These are phyloP conservation scores for Rhododendron vialii DNA, from an alignment of 148 eudicot genomes.

Conservation along the genomic window DNA sequence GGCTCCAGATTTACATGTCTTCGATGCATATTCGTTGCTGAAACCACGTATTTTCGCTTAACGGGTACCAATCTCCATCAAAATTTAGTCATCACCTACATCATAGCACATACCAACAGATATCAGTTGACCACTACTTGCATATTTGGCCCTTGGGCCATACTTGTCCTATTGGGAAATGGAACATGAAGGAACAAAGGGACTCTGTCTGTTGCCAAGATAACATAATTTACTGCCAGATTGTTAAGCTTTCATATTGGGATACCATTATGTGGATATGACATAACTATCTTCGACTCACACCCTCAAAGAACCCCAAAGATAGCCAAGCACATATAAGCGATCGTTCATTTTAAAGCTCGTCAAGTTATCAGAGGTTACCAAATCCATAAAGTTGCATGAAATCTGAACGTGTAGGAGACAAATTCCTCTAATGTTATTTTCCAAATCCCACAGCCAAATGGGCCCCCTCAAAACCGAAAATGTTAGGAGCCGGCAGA, in stretches of 20 bases:
- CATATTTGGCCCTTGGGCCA: background rate
- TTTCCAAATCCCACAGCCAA: background rate
- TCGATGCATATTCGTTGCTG: background rate
- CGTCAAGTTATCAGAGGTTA: background rate
- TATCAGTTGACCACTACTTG: background rate
- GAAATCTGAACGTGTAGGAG: background rate
- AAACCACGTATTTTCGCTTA: background rate
- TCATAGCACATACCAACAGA: background rate
- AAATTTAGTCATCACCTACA: constrained; percentile 6
- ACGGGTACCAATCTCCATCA: background rate
- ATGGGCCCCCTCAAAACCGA: background rate
- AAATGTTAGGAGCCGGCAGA: background rate
- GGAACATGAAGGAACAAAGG: background rate
- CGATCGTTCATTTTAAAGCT: background rate
- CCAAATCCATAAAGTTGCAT: background rate
- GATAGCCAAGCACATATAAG: background rate
- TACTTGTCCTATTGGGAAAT: background rate
- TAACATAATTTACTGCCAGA: background rate
- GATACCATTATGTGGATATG: background rate
- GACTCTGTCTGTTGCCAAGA: background rate
- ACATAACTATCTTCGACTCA: background rate
- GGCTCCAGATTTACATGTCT: background rate
- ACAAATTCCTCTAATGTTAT: background rate
- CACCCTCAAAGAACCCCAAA: background rate
- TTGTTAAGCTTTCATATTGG: background rate